Percentiles rank a stretch among this genome's conserved stretches.
Evolutionary conservation across 73 alveolate genomes (phyloP).

Genomic region (Blepharisma japonicum): DNA sequence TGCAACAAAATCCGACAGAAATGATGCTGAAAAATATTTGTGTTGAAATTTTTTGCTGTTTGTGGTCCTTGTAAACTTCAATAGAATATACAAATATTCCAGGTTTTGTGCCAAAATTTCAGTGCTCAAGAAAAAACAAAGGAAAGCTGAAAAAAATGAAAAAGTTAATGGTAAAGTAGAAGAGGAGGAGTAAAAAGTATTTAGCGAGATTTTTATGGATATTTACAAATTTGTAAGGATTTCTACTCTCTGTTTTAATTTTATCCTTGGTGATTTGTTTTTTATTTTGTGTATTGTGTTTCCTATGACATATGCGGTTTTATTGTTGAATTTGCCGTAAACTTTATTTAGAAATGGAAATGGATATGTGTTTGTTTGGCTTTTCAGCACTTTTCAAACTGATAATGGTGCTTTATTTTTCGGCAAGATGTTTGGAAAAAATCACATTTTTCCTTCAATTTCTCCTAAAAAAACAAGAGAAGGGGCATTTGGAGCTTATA

Average conservation of each 20-base stretch:
- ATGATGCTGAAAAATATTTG: background rate
- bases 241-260: background rate
- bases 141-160: too few species aligned
- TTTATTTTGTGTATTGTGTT: slow-evolving; percentile 2
- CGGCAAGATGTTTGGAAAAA: slow-evolving; percentile 32
- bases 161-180: too few species aligned
- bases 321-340: background rate
- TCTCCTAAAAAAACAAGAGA: slow-evolving; percentile 30
- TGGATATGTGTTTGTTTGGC: slow-evolving; percentile 11
- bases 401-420: slow-evolving; percentile 37
- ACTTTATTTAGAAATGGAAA: background rate
- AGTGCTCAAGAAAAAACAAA: too few species aligned
- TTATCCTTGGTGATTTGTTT: background rate
- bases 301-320: background rate
- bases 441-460: slow-evolving; percentile 24
- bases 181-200: background rate
- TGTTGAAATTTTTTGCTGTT: background rate
- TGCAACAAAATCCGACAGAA: background rate
- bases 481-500: slow-evolving; percentile 33
- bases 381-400: slow-evolving; percentile 27
- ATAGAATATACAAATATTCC: background rate
- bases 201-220: background rate
- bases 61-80: background rate
- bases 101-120: background rate
- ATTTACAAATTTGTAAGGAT: background rate